These are phyloP conservation scores for Besnoitia besnoiti DNA, from an alignment of 169 alveolate species.

Conservation along the genomic window DNA sequence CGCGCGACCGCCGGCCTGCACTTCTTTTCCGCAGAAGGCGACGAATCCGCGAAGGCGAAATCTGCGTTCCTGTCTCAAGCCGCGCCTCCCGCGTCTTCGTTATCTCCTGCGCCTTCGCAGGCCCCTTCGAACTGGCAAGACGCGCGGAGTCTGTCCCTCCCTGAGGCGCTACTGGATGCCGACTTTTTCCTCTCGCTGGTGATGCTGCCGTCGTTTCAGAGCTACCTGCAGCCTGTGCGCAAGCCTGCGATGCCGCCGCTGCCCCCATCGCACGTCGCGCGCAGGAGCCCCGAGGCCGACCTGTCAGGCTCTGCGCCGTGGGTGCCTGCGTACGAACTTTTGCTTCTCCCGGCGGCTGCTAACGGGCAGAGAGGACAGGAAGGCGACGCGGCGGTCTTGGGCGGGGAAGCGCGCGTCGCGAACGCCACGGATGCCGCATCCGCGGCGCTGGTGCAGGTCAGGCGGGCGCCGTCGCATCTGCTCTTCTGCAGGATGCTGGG, in stretches of 20 bases:
- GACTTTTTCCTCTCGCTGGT: background rate
- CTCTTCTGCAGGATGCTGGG: background rate
- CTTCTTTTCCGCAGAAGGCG: no score
- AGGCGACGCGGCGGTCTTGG: no score
- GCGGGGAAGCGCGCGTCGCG: no score
- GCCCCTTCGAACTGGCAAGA: no score
- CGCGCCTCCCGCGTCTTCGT: background rate
- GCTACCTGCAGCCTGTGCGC: background rate
- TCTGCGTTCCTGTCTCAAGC: background rate
- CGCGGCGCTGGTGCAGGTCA: background rate
- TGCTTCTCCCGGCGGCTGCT: background rate
- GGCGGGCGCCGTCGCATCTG: constrained; percentile 3
- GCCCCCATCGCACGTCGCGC: background rate
- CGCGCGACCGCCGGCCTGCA: no score
- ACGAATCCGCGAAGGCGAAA: background rate
- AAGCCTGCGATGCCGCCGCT: constrained; percentile 5
- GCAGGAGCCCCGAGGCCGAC: background rate
- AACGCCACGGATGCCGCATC: no score
- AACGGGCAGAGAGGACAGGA: no score
- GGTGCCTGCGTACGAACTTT: constrained; percentile 14
- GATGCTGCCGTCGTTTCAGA: background rate
- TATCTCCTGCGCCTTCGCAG: no score
- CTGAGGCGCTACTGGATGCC: constrained; percentile 17
- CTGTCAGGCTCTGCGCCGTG: background rate
- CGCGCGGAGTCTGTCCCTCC: background rate